Evolutionary conservation across 2,329 filamentous ascomycete genomes (phyloP), one percentile per base, ranked within the genome.

Genomic region (Monosporascus sp.): DNA sequence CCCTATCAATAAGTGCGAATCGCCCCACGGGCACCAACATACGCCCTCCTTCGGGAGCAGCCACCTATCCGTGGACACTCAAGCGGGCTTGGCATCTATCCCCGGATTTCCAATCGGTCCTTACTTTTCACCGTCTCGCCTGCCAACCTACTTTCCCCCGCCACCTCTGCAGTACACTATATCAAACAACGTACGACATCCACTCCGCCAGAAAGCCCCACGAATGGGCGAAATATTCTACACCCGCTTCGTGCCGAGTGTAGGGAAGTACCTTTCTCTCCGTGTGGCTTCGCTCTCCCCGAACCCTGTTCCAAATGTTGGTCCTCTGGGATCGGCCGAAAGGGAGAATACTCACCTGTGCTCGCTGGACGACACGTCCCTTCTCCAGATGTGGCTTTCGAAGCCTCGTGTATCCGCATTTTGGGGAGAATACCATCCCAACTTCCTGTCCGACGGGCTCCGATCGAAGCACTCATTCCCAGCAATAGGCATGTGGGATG

Each of bases 151-250:
- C 72, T 97, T 90, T 61, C 92, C 92, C 2, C 91, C 92, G 0
- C 78, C 87, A 2, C 90, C 94, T 1, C 74, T 90, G 8, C 89
- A 93, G 61, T 97, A 93, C 68, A 86, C 81, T 4, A 85, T 88
- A 57, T 92, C 89, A 2, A 85, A 90, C 66, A 82, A 86, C 55
- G 77, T 92, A 46, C 86, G 91, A 0, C 94, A 99, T 66, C 94
- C 94, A 0, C 76, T 95, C 43, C 85, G 94, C 0, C 88, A 90
- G 1, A 96, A 95, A 67, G 91, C 93, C 0, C 90, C 91, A 1
- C 85, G 89, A 3, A 91, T 96, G 78, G 91, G 91, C 15, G 91
- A 97, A 64, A 84, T 89, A 0, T 93, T 99, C 64, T 99, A 99
- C 69, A 87, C 86, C 0, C 87, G 94, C 51, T 96, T 87, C 68